Evolutionary conservation across 352 stramenopile species (phyloP), one percentile per base, ranked within the genome.

Genomic region (Aphanomyces stellatus): DNA sequence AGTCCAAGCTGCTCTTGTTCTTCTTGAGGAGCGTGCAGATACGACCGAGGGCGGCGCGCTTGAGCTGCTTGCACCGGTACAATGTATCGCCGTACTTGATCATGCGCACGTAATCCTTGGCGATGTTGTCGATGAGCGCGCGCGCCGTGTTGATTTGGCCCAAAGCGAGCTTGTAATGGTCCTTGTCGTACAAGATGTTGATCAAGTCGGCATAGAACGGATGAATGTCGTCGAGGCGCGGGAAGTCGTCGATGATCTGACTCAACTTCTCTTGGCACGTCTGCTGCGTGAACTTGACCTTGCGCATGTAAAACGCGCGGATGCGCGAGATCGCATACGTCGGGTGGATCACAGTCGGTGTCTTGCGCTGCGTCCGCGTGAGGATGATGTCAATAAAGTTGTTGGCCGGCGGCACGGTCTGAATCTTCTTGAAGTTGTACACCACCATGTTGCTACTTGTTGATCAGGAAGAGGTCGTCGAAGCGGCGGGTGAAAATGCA

Each of bases 351-450:
- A 99, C 96, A 41, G 98, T 99, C 31, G 98, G 97, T 53, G 97
- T 99, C 82, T 98, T 98, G 73, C 98, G 88, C 84, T 99, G 97
- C 48, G 97, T 99, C 69, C 96, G 88, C 72, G 96, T 99, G 51
- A 99, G 84, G 60, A 99, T 97, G 79, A 99, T 99, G 85, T 99
- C 98, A 70, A 99, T 95, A 62, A 99, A 97, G 73, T 99, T 97
- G 71, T 82, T 88, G 56, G 97, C 96, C 71, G 87, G 87, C 42
- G 97, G 97, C 76, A 99, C 96, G 11, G 96, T 95, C 72, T 93
- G 85, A 75, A 99, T 99, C 83, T 98, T 98, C 81, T 99, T 99
- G 76, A 99, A 99, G 87, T 99, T 99, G 86, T 99, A 99, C 63
- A 99, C 93, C 55, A 98, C 93, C 95, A 98, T 99, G 70, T n/a